These are phyloP conservation scores for Phytophthora fragariae DNA, from an alignment of 352 stramenopile species.

Conservation along the genomic window DNA sequence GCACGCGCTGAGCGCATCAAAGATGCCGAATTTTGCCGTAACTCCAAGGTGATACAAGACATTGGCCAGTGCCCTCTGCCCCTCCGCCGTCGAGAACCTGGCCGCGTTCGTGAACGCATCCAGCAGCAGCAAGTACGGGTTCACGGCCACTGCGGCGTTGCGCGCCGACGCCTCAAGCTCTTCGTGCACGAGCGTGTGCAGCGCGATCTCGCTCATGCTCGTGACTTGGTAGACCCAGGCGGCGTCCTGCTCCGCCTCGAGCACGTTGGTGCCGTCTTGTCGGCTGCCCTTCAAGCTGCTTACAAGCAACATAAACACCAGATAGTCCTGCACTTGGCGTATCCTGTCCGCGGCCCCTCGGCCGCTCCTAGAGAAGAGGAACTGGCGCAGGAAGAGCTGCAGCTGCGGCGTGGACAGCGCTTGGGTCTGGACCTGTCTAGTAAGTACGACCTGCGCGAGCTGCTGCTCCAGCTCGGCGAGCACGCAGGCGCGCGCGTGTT, in stretches of 20 bases:
- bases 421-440: constrained; percentile 40
- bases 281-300: constrained; percentile 48
- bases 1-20: constrained; percentile 46
- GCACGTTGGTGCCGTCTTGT: constrained; percentile 26
- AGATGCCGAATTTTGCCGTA: constrained; percentile 31
- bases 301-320: constrained; percentile 69
- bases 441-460: constrained; percentile 42
- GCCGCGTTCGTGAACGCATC: constrained; percentile 50
- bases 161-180: constrained; percentile 22
- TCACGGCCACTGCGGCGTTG: constrained; percentile 29
- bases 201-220: constrained; percentile 50
- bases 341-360: constrained; percentile 27
- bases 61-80: constrained; percentile 14
- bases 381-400: constrained; percentile 47
- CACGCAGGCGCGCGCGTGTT: constrained; percentile 38
- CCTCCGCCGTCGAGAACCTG: constrained; percentile 38
- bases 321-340: constrained; percentile 61
- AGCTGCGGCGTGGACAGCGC: constrained; percentile 40
- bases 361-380: constrained; percentile 48
- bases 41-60: constrained; percentile 45
- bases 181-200: constrained; percentile 45
- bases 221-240: constrained; percentile 61
- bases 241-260: constrained; percentile 42
- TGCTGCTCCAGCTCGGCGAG: constrained; percentile 55
- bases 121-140: constrained; percentile 59